Percentiles rank a stretch among this genome's conserved stretches.
Evolutionary conservation across 2,329 filamentous ascomycete species (phyloP).

Genomic region (Paracoccidioides lutzii): DNA sequence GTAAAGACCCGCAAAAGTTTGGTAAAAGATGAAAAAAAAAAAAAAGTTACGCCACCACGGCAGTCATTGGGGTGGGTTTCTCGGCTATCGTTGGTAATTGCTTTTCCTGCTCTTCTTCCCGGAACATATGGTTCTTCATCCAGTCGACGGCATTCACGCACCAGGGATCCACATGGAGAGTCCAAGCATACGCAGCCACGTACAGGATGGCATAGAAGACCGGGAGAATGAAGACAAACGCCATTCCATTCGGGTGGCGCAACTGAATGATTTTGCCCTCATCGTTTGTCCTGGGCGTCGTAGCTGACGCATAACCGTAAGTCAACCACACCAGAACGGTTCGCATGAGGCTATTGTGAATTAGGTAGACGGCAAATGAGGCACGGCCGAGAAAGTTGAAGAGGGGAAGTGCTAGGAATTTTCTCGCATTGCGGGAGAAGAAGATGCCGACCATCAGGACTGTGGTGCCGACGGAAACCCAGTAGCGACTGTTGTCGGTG

Average conservation of each 20-base stretch:
- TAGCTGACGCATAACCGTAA: conserved; percentile 10
- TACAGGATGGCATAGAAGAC: conserved; percentile 11
- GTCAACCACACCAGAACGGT: conserved; percentile 16
- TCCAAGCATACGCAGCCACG: conserved; percentile 9
- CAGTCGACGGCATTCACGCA: conserved; percentile 10
- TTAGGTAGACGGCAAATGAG: conserved; percentile 19
- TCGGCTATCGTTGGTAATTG: conserved; percentile 3
- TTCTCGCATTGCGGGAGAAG: conserved; percentile 14
- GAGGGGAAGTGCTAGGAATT: conserved; percentile 12
- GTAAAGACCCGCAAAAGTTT: no score
- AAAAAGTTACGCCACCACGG: not conserved
- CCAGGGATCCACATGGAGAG: conserved; percentile 9
- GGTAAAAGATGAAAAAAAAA: not conserved
- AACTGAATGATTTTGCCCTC: conserved; percentile 7
- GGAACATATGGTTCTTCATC: conserved; percentile 10
- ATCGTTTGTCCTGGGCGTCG: conserved; percentile 5
- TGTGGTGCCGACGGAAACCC: conserved; percentile 15
- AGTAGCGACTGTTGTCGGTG: conserved; percentile 15
- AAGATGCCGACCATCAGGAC: conserved; percentile 15
- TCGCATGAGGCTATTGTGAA: conserved; percentile 18
- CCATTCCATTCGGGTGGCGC: conserved; percentile 1
- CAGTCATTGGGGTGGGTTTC: conserved; percentile 8
- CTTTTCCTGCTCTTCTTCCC: conserved; percentile 10
- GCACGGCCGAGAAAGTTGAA: conserved; percentile 18
- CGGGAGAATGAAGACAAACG: conserved; percentile 11